Evolutionary conservation across 2,329 filamentous ascomycete species (phyloP).

Genomic region (Rachicladosporium sp.): DNA sequence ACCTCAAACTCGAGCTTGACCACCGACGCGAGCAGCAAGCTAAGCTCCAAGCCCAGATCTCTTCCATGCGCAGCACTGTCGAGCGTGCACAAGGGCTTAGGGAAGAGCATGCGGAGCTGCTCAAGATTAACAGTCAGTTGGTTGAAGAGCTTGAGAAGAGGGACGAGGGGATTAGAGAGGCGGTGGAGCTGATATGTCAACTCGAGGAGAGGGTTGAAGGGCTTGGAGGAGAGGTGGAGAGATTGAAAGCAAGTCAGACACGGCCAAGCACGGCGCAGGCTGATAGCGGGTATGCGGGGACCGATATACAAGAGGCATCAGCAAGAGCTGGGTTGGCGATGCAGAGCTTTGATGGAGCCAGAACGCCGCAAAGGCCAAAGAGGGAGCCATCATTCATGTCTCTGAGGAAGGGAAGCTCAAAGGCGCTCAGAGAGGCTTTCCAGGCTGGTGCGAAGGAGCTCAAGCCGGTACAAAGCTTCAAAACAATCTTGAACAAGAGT

Average conservation of each 20-base stretch:
- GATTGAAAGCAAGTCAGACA: constrained; percentile 12
- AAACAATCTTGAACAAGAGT: constrained; percentile 21
- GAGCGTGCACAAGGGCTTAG: constrained; percentile 22
- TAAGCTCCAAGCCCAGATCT: constrained; percentile 45
- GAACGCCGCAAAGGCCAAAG: constrained; percentile 14
- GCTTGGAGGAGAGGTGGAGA: constrained; percentile 1
- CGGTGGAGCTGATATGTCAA: constrained; percentile 55
- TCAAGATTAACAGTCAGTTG: constrained; percentile 47
- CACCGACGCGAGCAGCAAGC: constrained; percentile 55
- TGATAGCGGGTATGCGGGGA: constrained; percentile 24
- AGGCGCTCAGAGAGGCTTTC: constrained; percentile 24
- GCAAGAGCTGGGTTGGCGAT: background rate
- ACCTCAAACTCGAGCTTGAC: constrained; percentile 60
- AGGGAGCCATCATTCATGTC: constrained; percentile 21
- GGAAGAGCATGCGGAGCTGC: constrained; percentile 35
- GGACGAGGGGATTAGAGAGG: constrained; percentile 59
- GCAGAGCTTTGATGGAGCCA: constrained; percentile 2
- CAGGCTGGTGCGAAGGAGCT: constrained; percentile 18
- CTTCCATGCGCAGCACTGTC: constrained; percentile 42
- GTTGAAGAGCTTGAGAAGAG: constrained; percentile 51
- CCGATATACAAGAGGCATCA: constrained; percentile 17
- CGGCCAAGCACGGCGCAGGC: constrained; percentile 22
- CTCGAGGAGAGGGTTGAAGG: constrained; percentile 40
- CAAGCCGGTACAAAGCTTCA: constrained; percentile 23
- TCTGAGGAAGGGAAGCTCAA: constrained; percentile 21